These are phyloP conservation scores for Yamadazyma mexicana DNA, from an alignment of 1,139 yeast genomes.

Conservation along the genomic window DNA sequence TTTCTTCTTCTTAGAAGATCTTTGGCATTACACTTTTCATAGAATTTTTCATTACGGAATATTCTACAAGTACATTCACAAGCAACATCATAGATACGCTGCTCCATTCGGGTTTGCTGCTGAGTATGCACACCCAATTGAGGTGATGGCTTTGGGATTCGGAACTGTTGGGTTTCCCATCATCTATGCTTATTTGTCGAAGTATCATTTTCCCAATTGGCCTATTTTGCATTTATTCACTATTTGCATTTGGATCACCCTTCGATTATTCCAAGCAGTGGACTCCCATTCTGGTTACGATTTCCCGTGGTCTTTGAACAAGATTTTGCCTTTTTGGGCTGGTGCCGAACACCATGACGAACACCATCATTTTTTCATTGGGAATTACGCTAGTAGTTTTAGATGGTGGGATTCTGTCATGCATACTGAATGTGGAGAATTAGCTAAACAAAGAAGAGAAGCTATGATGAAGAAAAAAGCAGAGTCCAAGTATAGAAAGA, in stretches of 20 bases:
- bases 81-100: conserved; percentile 94
- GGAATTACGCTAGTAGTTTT: conserved; percentile 90
- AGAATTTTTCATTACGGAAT: conserved; percentile 82
- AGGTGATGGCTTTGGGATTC: conserved; percentile 84
- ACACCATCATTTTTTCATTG: conserved; percentile 54
- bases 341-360: conserved; percentile 53
- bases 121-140: conserved; percentile 94
- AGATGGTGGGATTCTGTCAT: conserved; percentile 89
- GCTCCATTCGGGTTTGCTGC: conserved; percentile 97
- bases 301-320: conserved; percentile 50
- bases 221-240: conserved; percentile 82
- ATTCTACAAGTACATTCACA: conserved; percentile 87
- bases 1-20: conserved; percentile 84
- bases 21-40: conserved; percentile 97
- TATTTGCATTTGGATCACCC: conserved; percentile 80
- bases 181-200: conserved; percentile 44
- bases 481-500: conserved; percentile 26
- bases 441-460: conserved; percentile 64
- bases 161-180: conserved; percentile 96
- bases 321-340: conserved; percentile 50
- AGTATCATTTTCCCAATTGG: conserved; percentile 44
- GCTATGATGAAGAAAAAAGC: conserved; percentile 52
- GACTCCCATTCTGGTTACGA: conserved; percentile 52
- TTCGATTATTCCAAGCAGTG: conserved; percentile 58
- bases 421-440: conserved; percentile 80